phyloP scores from a whole-genome alignment of 345 rosid species.

The Cardamine resedifolia region DNA sequence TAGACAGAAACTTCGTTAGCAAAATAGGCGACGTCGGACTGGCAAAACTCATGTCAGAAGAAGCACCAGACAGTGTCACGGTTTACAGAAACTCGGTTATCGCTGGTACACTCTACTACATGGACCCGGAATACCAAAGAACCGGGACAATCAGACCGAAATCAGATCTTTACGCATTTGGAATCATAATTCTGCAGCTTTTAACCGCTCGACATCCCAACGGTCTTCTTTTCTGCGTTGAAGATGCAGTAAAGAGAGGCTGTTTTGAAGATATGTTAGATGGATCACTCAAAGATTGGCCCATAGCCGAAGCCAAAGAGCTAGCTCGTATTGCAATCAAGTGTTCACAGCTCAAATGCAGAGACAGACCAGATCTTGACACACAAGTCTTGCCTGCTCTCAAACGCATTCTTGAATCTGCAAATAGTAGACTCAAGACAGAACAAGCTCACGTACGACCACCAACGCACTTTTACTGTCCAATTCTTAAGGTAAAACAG shows the following conservation, averaged over 20 bases:
- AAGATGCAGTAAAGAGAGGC: slow-evolving; percentile 60
- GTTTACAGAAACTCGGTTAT: slow-evolving; percentile 63
- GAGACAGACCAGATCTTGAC: slow-evolving; percentile 90
- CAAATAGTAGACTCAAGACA: slow-evolving; percentile 50
- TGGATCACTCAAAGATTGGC: slow-evolving; percentile 66
- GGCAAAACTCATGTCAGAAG: slow-evolving; percentile 77
- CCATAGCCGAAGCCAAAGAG: slow-evolving; percentile 61
- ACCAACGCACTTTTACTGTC: slow-evolving; percentile 75
- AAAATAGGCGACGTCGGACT: slow-evolving; percentile 90
- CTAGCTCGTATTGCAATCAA: slow-evolving; percentile 64
- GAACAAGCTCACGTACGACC: slow-evolving; percentile 46
- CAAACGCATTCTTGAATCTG: slow-evolving; percentile 57
- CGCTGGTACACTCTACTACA: slow-evolving; percentile 78
- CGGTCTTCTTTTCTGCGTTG: slow-evolving; percentile 56
- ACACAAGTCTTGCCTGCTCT: slow-evolving; percentile 74
- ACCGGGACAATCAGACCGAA: slow-evolving; percentile 89
- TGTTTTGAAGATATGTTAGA: slow-evolving; percentile 64
- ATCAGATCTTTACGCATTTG: slow-evolving; percentile 84
- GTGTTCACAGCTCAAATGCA: slow-evolving; percentile 76
- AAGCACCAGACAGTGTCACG: slow-evolving; percentile 67
- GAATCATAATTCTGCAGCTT: slow-evolving; percentile 69
- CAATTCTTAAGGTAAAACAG: slow-evolving; percentile 69
- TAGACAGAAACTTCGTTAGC: slow-evolving; percentile 73
- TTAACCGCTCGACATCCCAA: slow-evolving; percentile 62
- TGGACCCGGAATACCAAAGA: slow-evolving; percentile 91